Evolutionary conservation across 306 rosid genomes (phyloP).

Genomic region (Casuarina cunninghamiana): DNA sequence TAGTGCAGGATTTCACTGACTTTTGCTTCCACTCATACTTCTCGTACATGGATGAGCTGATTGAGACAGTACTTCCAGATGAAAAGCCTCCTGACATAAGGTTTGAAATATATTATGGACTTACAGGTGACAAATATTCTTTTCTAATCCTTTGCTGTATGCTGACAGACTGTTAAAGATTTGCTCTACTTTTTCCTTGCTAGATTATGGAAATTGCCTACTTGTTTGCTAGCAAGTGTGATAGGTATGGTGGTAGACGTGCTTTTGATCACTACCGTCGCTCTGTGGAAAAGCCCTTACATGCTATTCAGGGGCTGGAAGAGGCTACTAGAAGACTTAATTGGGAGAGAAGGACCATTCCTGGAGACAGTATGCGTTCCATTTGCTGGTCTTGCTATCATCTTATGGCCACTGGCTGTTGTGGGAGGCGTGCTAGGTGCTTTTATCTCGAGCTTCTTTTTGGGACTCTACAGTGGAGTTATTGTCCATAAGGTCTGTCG

Average conservation of each 20-base stretch:
- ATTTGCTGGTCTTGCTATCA: conserved; percentile 78
- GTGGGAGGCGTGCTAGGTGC: conserved; percentile 57
- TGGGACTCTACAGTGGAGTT: conserved; percentile 64
- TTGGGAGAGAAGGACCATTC: conserved; percentile 89
- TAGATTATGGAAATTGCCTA: conserved; percentile 60
- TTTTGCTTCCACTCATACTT: conserved; percentile 83
- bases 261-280: conserved; percentile 51
- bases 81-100: conserved; percentile 64
- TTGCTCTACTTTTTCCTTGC: neutral
- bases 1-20: conserved; percentile 70
- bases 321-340: conserved; percentile 76
- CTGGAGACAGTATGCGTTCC: conserved; percentile 79
- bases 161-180: neutral
- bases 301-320: conserved; percentile 85
- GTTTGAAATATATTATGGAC: conserved; percentile 27
- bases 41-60: conserved; percentile 82
- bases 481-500: conserved; percentile 70
- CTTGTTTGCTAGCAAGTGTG: conserved; percentile 60
- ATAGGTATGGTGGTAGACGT: conserved; percentile 58
- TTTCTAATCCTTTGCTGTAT: neutral
- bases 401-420: conserved; percentile 85
- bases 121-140: neutral
- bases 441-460: conserved; percentile 50
- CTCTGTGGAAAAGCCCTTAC: conserved; percentile 78
- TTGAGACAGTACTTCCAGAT: conserved; percentile 50